Evolutionary conservation across 2,329 filamentous ascomycete genomes (phyloP), one percentile per base, ranked within the genome.

Genomic region (Fusarium udum): DNA sequence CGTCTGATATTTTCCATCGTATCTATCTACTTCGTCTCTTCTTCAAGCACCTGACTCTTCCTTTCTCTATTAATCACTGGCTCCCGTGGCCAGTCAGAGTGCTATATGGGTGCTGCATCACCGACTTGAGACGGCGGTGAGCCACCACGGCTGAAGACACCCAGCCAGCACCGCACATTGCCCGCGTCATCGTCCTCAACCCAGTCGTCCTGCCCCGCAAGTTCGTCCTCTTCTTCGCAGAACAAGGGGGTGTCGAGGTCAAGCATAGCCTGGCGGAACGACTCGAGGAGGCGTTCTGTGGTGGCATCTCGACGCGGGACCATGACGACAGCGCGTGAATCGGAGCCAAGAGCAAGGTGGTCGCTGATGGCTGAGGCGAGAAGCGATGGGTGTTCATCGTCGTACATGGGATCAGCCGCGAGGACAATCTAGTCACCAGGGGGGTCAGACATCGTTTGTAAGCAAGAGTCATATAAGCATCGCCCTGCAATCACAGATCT

Each of bases 341-440:
- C 83, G 0, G 80, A 63, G 7, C 85, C 85, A 20, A 85, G 82
- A 14, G 87, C 87, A 16, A 98, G 85, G 82, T 95, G 94, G 43
- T 87, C 83, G 15, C 86, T 82, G 49, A 98, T 91, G 20, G 93
- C 91, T 20, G 90, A 85, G 0, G 91, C 90, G 28, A 98, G 87
- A 77, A 96, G 89, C 7, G 81, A 83, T 0, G 95, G 94, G 78
- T 98, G 96, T 8, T 93, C 88, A 55, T 95, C 88, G 51, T 95
- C 94, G 82, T 98, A 98, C 26, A 99, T 85, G 1, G 94, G 89
- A 81, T 99, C 96, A 6, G 95, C 94, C 5, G 91, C 94, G 6
- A 99, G 86, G 48, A 98, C 90, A 61, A 97, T 84, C 85, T 92
- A 80, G 67, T 69, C 65, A 55, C 37, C 42, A 28, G 31, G 31